Base-by-base conservation (phyloP, 129 eudicot species). In the Gnaphalium uliginosum region DNA sequence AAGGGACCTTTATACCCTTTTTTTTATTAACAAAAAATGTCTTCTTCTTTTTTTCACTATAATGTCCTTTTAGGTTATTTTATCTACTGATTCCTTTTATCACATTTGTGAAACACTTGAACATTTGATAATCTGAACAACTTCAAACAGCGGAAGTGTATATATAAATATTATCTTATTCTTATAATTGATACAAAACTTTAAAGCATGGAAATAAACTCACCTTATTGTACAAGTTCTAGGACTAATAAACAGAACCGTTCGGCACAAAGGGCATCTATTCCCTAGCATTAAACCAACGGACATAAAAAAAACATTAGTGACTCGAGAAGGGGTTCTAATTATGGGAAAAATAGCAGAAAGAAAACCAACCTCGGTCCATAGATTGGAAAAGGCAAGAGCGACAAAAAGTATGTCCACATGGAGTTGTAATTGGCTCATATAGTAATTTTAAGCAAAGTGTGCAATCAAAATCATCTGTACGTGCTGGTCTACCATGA, bases 381-480 rank as follows among this genome's bases (percentile, higher is more conserved):
- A 95, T 91, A 19, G 96, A 83, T 78, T 95, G 99, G 76, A 95
- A 95, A 57, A 95, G 81, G 83, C 99, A 95, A 72, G 97, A 89
- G 33, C 94, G 92, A 78, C 99, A 95, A 76, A 95, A 95, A 0
- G 99, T 85, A 79, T 95, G 99, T 23, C 99, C 99, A 80, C 99
- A 95, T 48, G 99, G 92, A 82, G 99, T 95, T 81, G 99, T 95
- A 54, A 95, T 32, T 13, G 99, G 99, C 79, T 91, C 94, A 76
- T 85, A 95, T 46, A 95, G 77, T 81, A 95, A 75, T 80, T 91
- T 95, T 63, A 95, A 82, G 73, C 99, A 95, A 67, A 95, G 84
- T 4, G 96, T 95, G 83, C 99, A 95, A 77, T 95, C 99, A 81
- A 91, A 95, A 67, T 95, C 97, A 81, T 89, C 90, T 6, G 86